Evolutionary conservation across 345 rosid genomes (phyloP), one percentile per base, ranked within the genome.

Genomic region (Erodium maritimum): DNA sequence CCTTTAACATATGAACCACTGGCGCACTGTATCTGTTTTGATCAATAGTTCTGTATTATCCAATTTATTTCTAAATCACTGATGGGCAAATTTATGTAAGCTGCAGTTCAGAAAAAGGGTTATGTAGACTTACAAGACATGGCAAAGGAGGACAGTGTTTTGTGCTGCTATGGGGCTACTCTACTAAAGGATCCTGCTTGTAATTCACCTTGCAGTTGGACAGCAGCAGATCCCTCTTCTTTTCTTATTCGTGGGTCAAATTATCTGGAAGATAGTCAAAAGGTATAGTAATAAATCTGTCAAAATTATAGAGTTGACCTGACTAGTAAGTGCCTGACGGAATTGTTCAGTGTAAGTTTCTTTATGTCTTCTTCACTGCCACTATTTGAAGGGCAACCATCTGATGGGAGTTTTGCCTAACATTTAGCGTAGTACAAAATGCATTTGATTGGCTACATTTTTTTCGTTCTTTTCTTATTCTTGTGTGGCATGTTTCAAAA

Each of bases 51-150:
- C 17, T 42, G 11, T 16, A 11, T 42, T 3, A 42, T 42, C 48
- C 48, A 42, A 1, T 42, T 14, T 42, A 10, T 42, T 42, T 42
- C 48, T 16, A 42, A 10, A 10, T 42, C 14, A 58, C 24, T 60
- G 23, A 18, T 23, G 13, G 57, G 42, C 58, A 23, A 33, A 52
- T 65, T 17, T 37, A 29, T 29, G 33, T 54, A 17, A 57, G n/a
- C 7, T 70, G 50, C 85, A 87, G 95, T 67, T 69, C 91, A 87
- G 19, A 87, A 82, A 81, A 93, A 81, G 74, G 91, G 91, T 61
- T 77, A 80, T 45, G 48, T 75, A 69, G 96, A 85, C 51, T 65
- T 83, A n/a, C 95, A 77, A 69, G 91, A 85, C 16, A 57, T 54
- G 54, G 53, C 66, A 1, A 42, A 59, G 59, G 82, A 79, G 21